Percentiles rank a stretch among this genome's conserved stretches.
These are phyloP conservation scores for Apium graveolens DNA, from an alignment of 129 eudicot genomes.

Conservation along the genomic window DNA sequence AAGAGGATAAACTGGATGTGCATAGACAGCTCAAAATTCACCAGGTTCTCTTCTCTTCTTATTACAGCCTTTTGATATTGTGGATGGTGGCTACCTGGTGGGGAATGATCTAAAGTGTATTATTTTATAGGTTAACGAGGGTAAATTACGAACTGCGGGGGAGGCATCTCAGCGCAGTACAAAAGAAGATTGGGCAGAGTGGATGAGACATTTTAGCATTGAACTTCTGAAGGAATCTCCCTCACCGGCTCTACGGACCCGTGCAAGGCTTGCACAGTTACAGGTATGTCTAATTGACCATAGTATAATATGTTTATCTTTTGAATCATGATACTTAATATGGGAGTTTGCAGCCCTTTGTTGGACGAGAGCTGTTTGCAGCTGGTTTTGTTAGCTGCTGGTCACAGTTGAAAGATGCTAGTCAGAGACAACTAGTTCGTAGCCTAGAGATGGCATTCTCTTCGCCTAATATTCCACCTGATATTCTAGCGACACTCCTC, in stretches of 20 bases:
- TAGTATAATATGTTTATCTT: background rate
- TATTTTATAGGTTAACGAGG: constrained; percentile 64
- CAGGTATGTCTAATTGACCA: constrained; percentile 40
- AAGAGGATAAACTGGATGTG: constrained; percentile 40
- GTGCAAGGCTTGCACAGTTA: constrained; percentile 98
- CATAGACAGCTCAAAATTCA: constrained; percentile 52
- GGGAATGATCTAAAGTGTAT: background rate
- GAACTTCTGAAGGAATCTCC: constrained; percentile 95
- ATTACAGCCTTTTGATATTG: background rate
- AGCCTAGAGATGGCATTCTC: constrained; percentile 97
- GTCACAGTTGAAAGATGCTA: constrained; percentile 72
- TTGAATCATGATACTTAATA: constrained; percentile 20
- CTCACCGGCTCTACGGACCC: constrained; percentile 87
- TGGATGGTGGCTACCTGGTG: background rate
- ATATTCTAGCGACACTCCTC: constrained; percentile 92
- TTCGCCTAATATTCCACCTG: constrained; percentile 97
- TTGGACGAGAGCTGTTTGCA: constrained; percentile 95
- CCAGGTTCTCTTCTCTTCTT: constrained; percentile 34
- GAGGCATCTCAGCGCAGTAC: constrained; percentile 99
- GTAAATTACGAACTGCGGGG: constrained; percentile 81
- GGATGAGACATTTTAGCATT: constrained; percentile 99
- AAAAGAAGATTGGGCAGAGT: constrained; percentile 99
- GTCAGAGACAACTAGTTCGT: constrained; percentile 82
- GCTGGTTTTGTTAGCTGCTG: constrained; percentile 99
- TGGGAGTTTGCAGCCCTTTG: constrained; percentile 71